Conservation (phyloP, 225 moss, liverwort and hornwort genomes). For the Rhytidiadelphus loreus region DNA sequence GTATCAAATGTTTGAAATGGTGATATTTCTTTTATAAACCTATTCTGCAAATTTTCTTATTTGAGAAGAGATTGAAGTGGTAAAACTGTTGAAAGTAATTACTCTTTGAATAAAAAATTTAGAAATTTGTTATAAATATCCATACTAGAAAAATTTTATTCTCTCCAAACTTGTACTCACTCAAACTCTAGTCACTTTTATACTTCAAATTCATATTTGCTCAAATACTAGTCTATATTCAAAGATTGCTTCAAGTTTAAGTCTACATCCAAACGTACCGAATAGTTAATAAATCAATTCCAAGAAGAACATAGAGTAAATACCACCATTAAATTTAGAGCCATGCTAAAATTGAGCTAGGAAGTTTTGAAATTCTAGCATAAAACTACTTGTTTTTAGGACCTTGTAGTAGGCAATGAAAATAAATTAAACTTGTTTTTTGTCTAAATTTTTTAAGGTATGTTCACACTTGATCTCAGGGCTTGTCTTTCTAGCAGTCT, state of each 20-base stretch:
- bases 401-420: fast-evolving
- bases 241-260: not conserved
- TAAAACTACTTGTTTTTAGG: not conserved
- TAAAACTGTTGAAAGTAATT: not conserved
- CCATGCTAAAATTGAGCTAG: not conserved
- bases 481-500: fast-evolving
- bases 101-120: fast-evolving
- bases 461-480: not conserved
- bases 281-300: not conserved
- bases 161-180: not conserved
- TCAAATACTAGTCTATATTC: not conserved
- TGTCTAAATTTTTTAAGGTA: not conserved
- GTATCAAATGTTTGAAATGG: not conserved
- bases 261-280: not conserved
- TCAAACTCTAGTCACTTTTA: not conserved
- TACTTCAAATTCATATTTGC: not conserved
- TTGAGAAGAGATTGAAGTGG: not conserved
- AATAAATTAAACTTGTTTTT: not conserved
- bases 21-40: not conserved
- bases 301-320: not conserved
- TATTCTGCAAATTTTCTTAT: not conserved
- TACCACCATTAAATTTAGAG: not conserved
- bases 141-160: not conserved
- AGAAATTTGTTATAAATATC: not conserved
- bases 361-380: not conserved